phyloP scores from a whole-genome alignment of 208 protist species.

The Eutreptiella sp. region DNA sequence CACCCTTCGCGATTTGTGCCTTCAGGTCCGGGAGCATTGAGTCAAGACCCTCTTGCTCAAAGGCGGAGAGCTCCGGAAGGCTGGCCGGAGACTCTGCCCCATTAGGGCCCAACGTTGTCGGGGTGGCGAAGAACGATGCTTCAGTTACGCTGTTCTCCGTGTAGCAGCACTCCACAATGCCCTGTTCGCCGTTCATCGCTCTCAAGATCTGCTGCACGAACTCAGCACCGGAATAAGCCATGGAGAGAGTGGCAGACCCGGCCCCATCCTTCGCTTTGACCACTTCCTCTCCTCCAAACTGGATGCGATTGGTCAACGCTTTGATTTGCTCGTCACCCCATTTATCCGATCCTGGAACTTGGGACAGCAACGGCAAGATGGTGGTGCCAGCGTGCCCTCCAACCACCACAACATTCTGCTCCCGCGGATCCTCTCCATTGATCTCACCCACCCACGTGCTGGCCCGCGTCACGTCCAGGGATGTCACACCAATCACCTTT shows the following conservation, averaged over 20 bases:
- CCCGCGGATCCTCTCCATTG: conserved; percentile 42
- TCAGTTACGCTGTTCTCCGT: conserved; percentile 55
- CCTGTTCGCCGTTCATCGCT: conserved; percentile 54
- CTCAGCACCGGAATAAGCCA: conserved; percentile 39
- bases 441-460: conserved; percentile 45
- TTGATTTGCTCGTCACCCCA: conserved; percentile 56
- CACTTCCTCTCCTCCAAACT: conserved; percentile 71
- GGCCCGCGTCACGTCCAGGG: conserved; percentile 74
- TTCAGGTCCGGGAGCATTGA: too few relatives aligned
- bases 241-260: conserved; percentile 70
- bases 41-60: too few relatives aligned
- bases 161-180: conserved; percentile 56
- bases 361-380: conserved; percentile 83
- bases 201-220: conserved; percentile 47
- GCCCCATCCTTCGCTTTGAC: conserved; percentile 73
- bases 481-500: conserved; percentile 75
- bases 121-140: conserved; percentile 59
- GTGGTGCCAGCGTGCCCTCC: conserved; percentile 86
- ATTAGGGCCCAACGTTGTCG: conserved; percentile 60
- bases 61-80: too few relatives aligned
- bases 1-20: too few relatives aligned
- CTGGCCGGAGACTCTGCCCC: too few relatives aligned
- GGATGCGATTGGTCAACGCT: conserved; percentile 67
- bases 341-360: conserved; percentile 33
- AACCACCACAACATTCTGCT: conserved; percentile 73